Evolutionary conservation across 768 basidiomycete genomes (phyloP).

Genomic region (Collybiopsis luxurians): DNA sequence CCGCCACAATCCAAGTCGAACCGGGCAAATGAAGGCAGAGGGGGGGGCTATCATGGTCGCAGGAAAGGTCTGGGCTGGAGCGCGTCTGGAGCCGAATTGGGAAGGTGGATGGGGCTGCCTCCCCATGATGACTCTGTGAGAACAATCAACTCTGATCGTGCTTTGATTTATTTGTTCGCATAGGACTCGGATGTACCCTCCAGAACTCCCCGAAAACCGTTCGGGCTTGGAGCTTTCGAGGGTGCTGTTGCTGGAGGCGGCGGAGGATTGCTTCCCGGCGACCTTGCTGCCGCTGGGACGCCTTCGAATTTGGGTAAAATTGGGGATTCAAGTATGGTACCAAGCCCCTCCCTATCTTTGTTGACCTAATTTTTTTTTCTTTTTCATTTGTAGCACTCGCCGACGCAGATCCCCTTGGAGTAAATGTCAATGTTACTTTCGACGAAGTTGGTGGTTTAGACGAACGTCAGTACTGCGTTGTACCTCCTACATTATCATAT

Average conservation of each 20-base stretch:
- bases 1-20: constrained; percentile 27
- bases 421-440: constrained; percentile 91
- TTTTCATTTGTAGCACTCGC: constrained; percentile 61
- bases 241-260: constrained; percentile 50
- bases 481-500: neutral
- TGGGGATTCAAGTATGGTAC: constrained; percentile 62
- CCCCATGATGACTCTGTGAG: constrained; percentile 72
- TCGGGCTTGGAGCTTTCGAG: constrained; percentile 50
- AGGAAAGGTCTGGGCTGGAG: constrained; percentile 68
- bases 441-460: constrained; percentile 96
- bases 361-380: constrained; percentile 11
- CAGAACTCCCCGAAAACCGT: constrained; percentile 68
- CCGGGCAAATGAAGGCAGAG: constrained; percentile 28
- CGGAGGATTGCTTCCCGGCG: constrained; percentile 59
- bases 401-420: constrained; percentile 93
- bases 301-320: constrained; percentile 87
- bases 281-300: constrained; percentile 70
- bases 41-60: constrained; percentile 27
- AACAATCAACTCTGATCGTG: constrained; percentile 10
- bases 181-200: constrained; percentile 72
- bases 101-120: constrained; percentile 75
- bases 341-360: constrained; percentile 10
- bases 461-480: constrained; percentile 57
- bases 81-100: constrained; percentile 72
- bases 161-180: too few relatives aligned